Evolutionary conservation across 2,329 filamentous ascomycete species (phyloP).

Genomic region (Alternaria hordeiaustralica): DNA sequence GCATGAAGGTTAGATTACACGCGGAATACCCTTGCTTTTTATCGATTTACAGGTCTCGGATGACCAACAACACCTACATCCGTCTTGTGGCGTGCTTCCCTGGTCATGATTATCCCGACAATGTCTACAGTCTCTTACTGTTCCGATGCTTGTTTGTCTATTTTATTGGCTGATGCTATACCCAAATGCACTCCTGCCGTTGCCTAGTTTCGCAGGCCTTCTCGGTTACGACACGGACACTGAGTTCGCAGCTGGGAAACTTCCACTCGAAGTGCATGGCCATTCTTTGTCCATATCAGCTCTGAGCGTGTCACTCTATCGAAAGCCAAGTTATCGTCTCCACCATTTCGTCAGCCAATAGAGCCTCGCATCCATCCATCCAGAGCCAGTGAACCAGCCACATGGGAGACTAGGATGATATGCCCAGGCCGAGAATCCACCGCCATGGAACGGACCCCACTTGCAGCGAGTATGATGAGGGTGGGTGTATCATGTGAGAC

Average conservation of each 20-base stretch:
- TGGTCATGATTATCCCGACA: not conserved
- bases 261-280: not conserved
- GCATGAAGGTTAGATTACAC: conserved; percentile 14
- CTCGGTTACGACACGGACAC: conserved; percentile 12
- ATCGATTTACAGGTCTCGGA: not conserved
- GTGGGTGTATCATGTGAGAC: not conserved
- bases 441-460: conserved; percentile 2
- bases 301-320: not conserved
- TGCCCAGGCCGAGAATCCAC: not conserved
- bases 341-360: conserved; percentile 14
- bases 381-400: not conserved
- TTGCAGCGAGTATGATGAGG: not conserved
- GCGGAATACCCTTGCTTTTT: not conserved
- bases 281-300: not conserved
- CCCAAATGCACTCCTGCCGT: not conserved
- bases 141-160: not conserved
- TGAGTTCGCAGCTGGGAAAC: conserved; percentile 12
- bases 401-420: conserved; percentile 2
- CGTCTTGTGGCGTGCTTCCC: not conserved
- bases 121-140: not conserved
- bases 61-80: not conserved
- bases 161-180: not conserved
- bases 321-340: not conserved
- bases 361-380: not conserved
- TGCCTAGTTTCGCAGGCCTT: not conserved